A percentile compares a stretch with the other conserved stretches of the same genome.
Conservation (phyloP, 371 early-diverging fungal genomes). For the Haplosporangium sp. region DNA sequence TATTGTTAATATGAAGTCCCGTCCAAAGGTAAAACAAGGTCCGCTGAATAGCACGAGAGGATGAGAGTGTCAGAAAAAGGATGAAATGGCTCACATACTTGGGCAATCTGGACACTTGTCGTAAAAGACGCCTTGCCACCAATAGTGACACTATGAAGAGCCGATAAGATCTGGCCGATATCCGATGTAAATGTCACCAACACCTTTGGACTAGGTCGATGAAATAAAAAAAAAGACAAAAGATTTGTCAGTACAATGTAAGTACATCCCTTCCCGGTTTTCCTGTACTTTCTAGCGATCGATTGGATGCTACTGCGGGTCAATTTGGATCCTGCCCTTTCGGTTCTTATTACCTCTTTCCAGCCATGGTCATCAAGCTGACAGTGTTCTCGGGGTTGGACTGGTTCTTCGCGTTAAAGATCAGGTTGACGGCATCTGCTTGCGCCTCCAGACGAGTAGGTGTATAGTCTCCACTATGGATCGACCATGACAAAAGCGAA, state of each 20-base stretch:
- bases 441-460: conserved; percentile 96
- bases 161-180: conserved; percentile 89
- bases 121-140: conserved; percentile 81
- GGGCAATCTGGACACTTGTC: conserved; percentile 95
- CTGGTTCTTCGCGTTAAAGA: conserved; percentile 93
- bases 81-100: conserved; percentile 66
- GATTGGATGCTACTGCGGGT: no score
- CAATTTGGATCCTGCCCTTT: background rate
- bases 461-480: conserved; percentile 88
- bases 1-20: conserved; percentile 11
- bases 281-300: background rate
- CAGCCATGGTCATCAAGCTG: conserved; percentile 96
- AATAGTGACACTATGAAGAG: conserved; percentile 83
- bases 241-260: no score
- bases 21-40: no score
- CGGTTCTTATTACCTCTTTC: conserved; percentile 71
- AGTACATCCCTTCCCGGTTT: no score
- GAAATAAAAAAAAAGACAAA: background rate
- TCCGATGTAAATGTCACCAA: conserved; percentile 92
- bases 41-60: background rate
- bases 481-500: background rate
- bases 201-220: conserved; percentile 85
- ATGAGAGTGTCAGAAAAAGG: background rate
- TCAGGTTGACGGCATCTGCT: conserved; percentile 91
- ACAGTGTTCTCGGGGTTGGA: conserved; percentile 97